Percentiles rank a stretch among this genome's conserved stretches.
These are phyloP conservation scores for Fusarium brachygibbosum DNA, from an alignment of 2,329 filamentous ascomycete genomes.

Conservation along the genomic window DNA sequence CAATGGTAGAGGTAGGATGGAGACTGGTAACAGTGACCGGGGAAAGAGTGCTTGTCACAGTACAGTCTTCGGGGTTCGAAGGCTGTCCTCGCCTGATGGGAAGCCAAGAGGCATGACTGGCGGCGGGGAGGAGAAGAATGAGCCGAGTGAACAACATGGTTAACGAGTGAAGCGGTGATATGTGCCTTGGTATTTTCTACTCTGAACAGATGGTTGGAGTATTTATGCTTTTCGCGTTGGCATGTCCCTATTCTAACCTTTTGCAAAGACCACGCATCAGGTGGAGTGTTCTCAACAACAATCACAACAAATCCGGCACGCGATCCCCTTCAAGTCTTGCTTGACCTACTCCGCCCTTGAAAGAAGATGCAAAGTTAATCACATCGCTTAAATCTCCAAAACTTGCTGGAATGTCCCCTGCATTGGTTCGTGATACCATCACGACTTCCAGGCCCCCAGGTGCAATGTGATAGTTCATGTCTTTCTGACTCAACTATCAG, in stretches of 20 bases:
- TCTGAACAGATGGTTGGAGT: neutral
- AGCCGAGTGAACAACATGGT: slow-evolving; percentile 23
- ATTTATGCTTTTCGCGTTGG: slow-evolving; percentile 12
- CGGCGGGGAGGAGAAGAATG: slow-evolving; percentile 19
- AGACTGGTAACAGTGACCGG: slow-evolving; percentile 19
- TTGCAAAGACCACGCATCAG: no score
- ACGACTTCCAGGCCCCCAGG: no score
- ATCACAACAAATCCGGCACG: neutral
- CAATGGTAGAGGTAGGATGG: slow-evolving; percentile 10
- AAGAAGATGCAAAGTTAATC: neutral
- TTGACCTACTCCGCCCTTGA: no score
- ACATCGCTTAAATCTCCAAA: neutral
- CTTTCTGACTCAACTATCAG: no score
- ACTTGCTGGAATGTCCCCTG: neutral
- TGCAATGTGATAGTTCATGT: neutral
- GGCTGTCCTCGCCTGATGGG: slow-evolving; percentile 13
- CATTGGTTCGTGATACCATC: neutral
- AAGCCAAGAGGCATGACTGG: slow-evolving; percentile 18
- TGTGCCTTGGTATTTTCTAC: neutral
- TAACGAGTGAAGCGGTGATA: slow-evolving; percentile 22
- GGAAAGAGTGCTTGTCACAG: slow-evolving; percentile 11
- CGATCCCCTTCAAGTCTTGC: no score
- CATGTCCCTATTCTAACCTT: neutral
- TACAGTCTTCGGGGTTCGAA: slow-evolving; percentile 11
- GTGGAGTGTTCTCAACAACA: neutral